A percentile compares a stretch with the other conserved stretches of the same genome.
Conservation (phyloP, 768 basidiomycete genomes). For the Leccinum olivaceopallidum region DNA sequence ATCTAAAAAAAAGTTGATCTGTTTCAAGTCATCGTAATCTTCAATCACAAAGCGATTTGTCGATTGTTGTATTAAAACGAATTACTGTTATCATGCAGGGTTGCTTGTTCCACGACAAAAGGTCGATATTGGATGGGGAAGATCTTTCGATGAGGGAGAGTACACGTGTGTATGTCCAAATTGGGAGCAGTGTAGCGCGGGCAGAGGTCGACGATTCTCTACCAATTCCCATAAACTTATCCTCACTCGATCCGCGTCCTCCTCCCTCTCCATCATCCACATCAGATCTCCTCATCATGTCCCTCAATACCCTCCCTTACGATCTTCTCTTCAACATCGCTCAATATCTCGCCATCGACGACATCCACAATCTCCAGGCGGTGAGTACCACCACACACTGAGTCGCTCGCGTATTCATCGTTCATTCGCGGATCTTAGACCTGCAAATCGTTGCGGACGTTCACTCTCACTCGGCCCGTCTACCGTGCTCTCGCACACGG, state of each 20-base stretch:
- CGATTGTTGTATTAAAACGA: too few species aligned
- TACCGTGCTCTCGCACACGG: constrained; percentile 64
- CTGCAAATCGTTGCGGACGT: constrained; percentile 59
- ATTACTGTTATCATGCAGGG: too few species aligned
- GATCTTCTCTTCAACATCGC: constrained; percentile 72
- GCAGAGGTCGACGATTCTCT: background rate
- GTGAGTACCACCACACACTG: constrained; percentile 41
- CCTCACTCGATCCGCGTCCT: constrained; percentile 15
- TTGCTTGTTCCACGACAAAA: too few species aligned
- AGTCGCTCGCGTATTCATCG: background rate
- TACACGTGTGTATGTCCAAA: background rate
- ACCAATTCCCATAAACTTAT: constrained; percentile 12
- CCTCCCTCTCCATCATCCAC: background rate
- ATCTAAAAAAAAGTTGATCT: too few species aligned
- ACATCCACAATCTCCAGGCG: constrained; percentile 60
- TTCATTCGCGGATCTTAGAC: constrained; percentile 41
- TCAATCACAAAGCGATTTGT: too few species aligned
- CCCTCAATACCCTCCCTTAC: constrained; percentile 55
- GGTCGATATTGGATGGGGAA: too few species aligned
- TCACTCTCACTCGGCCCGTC: constrained; percentile 64
- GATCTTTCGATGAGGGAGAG: too few species aligned
- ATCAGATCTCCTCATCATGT: constrained; percentile 18
- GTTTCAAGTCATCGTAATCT: too few species aligned
- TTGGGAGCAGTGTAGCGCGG: background rate
- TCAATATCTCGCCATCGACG: constrained; percentile 56